Evolutionary conservation across 495 filamentous ascomycete genomes (phyloP).

Genomic region (Penicillium bovifimosum): DNA sequence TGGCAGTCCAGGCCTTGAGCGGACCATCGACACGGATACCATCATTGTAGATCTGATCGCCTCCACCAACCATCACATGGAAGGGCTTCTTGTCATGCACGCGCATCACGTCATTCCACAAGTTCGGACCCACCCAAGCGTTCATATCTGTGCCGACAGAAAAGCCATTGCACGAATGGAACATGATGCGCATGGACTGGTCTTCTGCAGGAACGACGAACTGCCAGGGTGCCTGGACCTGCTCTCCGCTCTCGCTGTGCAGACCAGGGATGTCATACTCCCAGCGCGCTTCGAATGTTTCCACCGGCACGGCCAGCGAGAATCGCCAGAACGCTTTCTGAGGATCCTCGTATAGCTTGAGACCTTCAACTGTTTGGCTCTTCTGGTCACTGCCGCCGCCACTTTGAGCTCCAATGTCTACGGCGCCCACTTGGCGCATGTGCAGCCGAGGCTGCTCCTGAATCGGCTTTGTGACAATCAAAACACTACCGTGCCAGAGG

Average conservation of each 20-base stretch:
- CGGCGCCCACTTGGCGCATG: constrained; percentile 43
- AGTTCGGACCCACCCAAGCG: constrained; percentile 70
- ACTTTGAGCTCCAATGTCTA: constrained; percentile 12
- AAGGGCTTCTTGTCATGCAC: constrained; percentile 65
- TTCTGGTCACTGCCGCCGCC: constrained; percentile 5
- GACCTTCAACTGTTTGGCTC: constrained; percentile 37
- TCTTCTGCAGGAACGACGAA: constrained; percentile 73
- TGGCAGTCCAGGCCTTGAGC: constrained; percentile 72
- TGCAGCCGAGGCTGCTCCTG: constrained; percentile 45
- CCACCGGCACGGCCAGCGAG: constrained; percentile 49
- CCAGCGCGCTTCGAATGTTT: constrained; percentile 44
- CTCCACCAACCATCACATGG: constrained; percentile 94
- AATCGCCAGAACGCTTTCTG: constrained; percentile 81
- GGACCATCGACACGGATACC: constrained; percentile 79
- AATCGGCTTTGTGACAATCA: constrained; percentile 69
- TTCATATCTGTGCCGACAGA: constrained; percentile 87
- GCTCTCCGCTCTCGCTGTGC: constrained; percentile 31
- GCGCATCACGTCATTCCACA: constrained; percentile 89
- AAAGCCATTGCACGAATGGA: constrained; percentile 95
- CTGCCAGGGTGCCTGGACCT: constrained; percentile 37
- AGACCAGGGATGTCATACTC: constrained; percentile 43
- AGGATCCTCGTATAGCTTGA: constrained; percentile 74
- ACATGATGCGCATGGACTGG: constrained; percentile 92
- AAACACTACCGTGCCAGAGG: constrained; percentile 75
- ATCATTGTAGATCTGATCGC: constrained; percentile 95